These are phyloP conservation scores for Waltergamsia citrina DNA, from an alignment of 2,329 filamentous ascomycete species.

Conservation along the genomic window DNA sequence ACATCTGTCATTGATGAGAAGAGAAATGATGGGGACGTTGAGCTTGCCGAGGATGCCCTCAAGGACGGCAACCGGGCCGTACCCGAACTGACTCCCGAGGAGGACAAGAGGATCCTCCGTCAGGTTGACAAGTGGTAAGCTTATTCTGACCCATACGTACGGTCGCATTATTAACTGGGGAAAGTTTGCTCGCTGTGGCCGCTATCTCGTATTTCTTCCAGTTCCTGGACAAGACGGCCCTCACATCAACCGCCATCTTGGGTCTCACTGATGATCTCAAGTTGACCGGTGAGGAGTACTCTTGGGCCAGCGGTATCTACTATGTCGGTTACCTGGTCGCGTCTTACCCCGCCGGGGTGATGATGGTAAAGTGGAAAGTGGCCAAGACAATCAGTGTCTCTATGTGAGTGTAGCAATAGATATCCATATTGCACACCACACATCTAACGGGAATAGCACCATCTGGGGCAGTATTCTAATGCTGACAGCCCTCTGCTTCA, in stretches of 20 bases:
- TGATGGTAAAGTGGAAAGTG: too few species aligned
- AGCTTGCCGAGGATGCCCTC: too few species aligned
- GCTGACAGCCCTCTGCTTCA: constrained; percentile 27
- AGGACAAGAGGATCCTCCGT: constrained; percentile 10
- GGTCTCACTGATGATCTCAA: constrained; percentile 33
- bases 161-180: too few species aligned
- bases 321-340: constrained; percentile 38
- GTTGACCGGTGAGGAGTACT: constrained; percentile 38
- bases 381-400: too few species aligned
- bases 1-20: too few species aligned
- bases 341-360: constrained; percentile 11
- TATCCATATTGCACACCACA: too few species aligned
- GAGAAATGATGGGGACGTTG: too few species aligned
- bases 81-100: constrained; percentile 8
- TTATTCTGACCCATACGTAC: too few species aligned
- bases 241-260: constrained; percentile 42
- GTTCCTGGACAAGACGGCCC: constrained; percentile 46
- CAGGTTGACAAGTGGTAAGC: constrained; percentile 18
- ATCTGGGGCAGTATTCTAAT: constrained; percentile 32
- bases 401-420: too few species aligned
- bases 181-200: neutral
- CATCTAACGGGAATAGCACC: too few species aligned
- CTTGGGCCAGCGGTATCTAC: constrained; percentile 39
- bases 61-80: too few species aligned
- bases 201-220: constrained; percentile 1